phyloP scores from a whole-genome alignment of 176 grass and related monocot genomes.

The Aegilops speltoides region DNA sequence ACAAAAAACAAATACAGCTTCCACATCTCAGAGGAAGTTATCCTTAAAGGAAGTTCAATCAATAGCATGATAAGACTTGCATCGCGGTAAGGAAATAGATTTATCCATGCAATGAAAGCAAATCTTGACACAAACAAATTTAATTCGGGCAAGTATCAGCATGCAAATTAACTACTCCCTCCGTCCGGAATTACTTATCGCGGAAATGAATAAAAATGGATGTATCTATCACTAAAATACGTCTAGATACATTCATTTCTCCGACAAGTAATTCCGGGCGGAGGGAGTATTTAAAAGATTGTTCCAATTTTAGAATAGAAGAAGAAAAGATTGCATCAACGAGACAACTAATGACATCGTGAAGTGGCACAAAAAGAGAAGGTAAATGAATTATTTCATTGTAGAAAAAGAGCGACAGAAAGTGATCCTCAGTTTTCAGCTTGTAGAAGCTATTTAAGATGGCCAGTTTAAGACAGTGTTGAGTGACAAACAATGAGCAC shows the following conservation, averaged over 20 bases:
- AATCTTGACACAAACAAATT: neutral
- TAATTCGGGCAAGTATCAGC: constrained; percentile 8
- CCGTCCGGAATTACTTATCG: no score
- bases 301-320: constrained; percentile 6
- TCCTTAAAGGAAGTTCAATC: neutral
- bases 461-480: neutral
- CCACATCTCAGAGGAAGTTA: constrained; percentile 3
- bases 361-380: constrained; percentile 5
- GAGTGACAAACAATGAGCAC: neutral
- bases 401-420: neutral
- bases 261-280: no score
- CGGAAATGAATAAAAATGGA: no score
- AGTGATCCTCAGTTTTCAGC: neutral
- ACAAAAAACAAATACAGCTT: constrained; percentile 24
- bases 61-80: constrained; percentile 1
- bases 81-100: constrained; percentile 16
- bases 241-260: no score
- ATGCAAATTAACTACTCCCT: neutral
- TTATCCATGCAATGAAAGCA: constrained; percentile 10
- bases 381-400: neutral
- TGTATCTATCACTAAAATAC: no score
- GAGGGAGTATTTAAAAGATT: neutral
- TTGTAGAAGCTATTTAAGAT: constrained; percentile 15
- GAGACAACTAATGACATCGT: neutral
- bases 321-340: neutral